phyloP scores from a whole-genome alignment of 495 filamentous ascomycete species.

The Parachaetomium inaequale region DNA sequence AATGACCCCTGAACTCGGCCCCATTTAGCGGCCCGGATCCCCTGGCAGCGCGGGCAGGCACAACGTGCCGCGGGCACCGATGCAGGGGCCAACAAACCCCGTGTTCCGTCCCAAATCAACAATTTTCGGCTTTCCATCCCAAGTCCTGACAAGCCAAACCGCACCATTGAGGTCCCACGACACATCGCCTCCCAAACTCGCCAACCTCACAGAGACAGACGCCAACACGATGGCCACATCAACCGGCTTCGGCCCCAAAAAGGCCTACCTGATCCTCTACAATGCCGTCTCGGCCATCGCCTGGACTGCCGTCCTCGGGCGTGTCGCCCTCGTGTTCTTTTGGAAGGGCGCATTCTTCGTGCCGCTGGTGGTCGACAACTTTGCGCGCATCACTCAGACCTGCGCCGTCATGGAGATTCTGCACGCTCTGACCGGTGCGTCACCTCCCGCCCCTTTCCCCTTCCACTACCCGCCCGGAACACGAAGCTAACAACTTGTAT shows the following conservation, averaged over 20 bases:
- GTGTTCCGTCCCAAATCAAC: background rate
- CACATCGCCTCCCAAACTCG: background rate
- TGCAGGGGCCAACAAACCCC: constrained; percentile 9
- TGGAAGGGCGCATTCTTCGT: constrained; percentile 28
- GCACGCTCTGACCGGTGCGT: constrained; percentile 66
- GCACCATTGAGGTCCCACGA: constrained; percentile 8
- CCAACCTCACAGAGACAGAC: background rate
- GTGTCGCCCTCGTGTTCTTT: constrained; percentile 40
- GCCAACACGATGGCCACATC: constrained; percentile 10
- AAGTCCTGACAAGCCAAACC: background rate
- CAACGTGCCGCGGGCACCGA: constrained; percentile 3
- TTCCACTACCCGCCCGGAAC: background rate
- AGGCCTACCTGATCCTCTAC: constrained; percentile 74
- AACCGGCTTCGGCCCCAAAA: constrained; percentile 39
- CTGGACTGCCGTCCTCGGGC: constrained; percentile 69
- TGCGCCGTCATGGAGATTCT: constrained; percentile 76
- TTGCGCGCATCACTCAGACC: constrained; percentile 76
- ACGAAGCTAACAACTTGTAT: background rate
- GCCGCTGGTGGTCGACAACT: constrained; percentile 55
- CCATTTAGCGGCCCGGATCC: background rate
- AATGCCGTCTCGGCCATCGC: constrained; percentile 70
- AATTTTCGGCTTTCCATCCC: background rate
- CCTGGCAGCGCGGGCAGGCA: background rate
- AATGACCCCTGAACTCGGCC: background rate
- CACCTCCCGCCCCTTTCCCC: background rate